phyloP scores from a whole-genome alignment of 2,329 filamentous ascomycete species.

The Helminthosporium solani region DNA sequence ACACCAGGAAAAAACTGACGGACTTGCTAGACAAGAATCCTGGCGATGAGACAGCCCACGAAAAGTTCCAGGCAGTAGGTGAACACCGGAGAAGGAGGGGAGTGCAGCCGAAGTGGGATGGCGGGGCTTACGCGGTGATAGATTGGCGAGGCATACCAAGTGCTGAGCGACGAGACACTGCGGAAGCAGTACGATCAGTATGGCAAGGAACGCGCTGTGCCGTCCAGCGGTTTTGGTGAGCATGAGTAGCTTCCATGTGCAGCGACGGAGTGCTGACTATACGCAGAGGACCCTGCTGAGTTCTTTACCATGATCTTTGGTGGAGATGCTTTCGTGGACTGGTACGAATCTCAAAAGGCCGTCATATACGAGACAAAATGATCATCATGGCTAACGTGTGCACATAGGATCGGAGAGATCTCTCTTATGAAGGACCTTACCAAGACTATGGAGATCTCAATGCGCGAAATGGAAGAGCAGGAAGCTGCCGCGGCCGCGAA shows the following conservation, averaged over 20 bases:
- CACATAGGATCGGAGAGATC: slow-evolving; percentile 86
- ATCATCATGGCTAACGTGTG: slow-evolving; percentile 7
- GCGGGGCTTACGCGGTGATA: slow-evolving; percentile 38
- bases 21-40: slow-evolving; percentile 82
- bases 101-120: slow-evolving; percentile 5
- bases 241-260: not conserved
- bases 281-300: slow-evolving; percentile 81
- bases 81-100: slow-evolving; percentile 20
- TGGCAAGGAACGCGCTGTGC: slow-evolving; percentile 92
- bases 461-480: slow-evolving; percentile 74
- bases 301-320: slow-evolving; percentile 99
- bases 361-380: no score
- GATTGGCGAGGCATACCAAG: slow-evolving; percentile 72
- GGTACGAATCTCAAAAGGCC: slow-evolving; percentile 43
- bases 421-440: slow-evolving; percentile 98
- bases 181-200: slow-evolving; percentile 94
- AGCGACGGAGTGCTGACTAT: slow-evolving; percentile 18
- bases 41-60: slow-evolving; percentile 88
- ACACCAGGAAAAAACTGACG: slow-evolving; percentile 7
- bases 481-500: slow-evolving; percentile 55
- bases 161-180: slow-evolving; percentile 83
- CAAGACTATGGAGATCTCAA: slow-evolving; percentile 96
- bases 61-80: slow-evolving; percentile 91
- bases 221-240: slow-evolving; percentile 81
- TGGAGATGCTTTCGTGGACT: slow-evolving; percentile 91